phyloP scores from a whole-genome alignment of 345 rosid genomes.

The Syzygium aromaticum region DNA sequence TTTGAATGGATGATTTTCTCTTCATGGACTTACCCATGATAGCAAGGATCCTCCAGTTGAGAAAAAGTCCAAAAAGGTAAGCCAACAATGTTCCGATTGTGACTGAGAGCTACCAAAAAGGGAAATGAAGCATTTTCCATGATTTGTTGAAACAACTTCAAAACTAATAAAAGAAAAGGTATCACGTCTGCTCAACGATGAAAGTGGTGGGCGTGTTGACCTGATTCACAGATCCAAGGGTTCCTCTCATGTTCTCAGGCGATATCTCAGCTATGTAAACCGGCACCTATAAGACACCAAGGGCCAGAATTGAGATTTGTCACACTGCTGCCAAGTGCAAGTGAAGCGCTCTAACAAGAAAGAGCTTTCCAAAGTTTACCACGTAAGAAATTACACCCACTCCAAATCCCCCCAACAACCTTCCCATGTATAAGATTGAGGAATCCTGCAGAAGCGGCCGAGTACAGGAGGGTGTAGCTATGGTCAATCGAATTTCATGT shows the following conservation, averaged over 20 bases:
- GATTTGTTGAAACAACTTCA: no score
- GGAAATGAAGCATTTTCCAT: no score
- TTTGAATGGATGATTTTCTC: neutral
- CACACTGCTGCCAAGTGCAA: neutral
- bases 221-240: constrained; percentile 68
- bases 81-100: constrained; percentile 64
- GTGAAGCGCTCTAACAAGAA: neutral
- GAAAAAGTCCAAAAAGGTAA: constrained; percentile 51
- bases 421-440: constrained; percentile 63
- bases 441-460: constrained; percentile 34
- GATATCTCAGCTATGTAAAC: constrained; percentile 77
- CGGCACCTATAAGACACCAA: constrained; percentile 42
- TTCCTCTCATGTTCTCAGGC: constrained; percentile 68
- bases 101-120: constrained; percentile 41
- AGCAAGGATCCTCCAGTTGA: constrained; percentile 64
- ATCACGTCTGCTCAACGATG: neutral
- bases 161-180: neutral
- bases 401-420: constrained; percentile 72
- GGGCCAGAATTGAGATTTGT: neutral
- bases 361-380: constrained; percentile 25
- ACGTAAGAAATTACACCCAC: constrained; percentile 68
- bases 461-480: neutral
- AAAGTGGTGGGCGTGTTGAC: constrained; percentile 6
- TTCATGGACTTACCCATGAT: constrained; percentile 32
- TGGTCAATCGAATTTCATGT: neutral